Percentiles rank a stretch among this genome's conserved stretches.
These are phyloP conservation scores for Vitis amurensis DNA, from an alignment of 164 flowering plant species.

Conservation along the genomic window DNA sequence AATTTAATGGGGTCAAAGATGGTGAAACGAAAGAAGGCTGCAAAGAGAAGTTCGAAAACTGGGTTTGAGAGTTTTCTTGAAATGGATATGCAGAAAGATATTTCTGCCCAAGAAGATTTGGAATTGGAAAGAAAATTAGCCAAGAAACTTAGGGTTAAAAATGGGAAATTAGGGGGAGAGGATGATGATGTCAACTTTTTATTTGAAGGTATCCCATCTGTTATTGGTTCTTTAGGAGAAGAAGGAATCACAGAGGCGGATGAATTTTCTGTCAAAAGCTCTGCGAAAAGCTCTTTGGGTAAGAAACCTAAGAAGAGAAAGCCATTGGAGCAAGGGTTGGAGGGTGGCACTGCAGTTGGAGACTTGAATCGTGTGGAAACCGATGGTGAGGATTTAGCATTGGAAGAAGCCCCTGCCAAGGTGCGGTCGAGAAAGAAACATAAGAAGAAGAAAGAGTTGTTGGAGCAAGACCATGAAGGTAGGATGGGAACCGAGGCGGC, in stretches of 20 bases:
- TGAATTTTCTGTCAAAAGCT: constrained; percentile 11
- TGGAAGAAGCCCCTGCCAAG: too few species aligned
- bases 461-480: too few species aligned
- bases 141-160: constrained; percentile 76
- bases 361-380: too few species aligned
- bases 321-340: constrained; percentile 17
- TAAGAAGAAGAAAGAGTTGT: too few species aligned
- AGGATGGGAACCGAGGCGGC: neutral
- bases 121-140: constrained; percentile 72
- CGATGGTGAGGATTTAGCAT: too few species aligned
- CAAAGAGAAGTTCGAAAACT: constrained; percentile 42
- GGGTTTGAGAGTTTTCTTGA: constrained; percentile 71
- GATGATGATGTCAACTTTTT: constrained; percentile 63
- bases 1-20: neutral
- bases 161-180: constrained; percentile 55
- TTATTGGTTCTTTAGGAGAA: constrained; percentile 25
- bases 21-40: constrained; percentile 24
- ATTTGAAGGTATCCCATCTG: constrained; percentile 52
- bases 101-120: constrained; percentile 61
- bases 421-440: too few species aligned
- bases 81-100: constrained; percentile 36
- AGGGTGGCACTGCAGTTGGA: constrained; percentile 5
- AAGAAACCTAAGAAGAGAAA: constrained; percentile 33
- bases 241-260: constrained; percentile 15
- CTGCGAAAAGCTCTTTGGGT: constrained; percentile 11